Evolutionary conservation across 2,329 filamentous ascomycete species (phyloP).

Genomic region (Penicillium sp.): DNA sequence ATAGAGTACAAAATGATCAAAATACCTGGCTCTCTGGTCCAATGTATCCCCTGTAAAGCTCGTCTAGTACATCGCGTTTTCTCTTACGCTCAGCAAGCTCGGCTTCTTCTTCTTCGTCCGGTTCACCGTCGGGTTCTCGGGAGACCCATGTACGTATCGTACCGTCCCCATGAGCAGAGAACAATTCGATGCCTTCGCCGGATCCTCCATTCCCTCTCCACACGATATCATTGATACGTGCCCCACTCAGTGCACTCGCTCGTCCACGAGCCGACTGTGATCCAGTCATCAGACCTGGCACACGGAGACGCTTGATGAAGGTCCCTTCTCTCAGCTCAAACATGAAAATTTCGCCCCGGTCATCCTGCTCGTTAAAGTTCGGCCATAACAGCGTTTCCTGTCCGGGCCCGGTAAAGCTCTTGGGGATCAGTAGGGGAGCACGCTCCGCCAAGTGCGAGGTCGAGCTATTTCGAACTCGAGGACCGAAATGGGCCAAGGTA

Average conservation of each 20-base stretch:
- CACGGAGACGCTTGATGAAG: conserved; percentile 63
- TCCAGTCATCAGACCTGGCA: conserved; percentile 49
- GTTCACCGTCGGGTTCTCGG: conserved; percentile 45
- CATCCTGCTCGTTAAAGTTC: conserved; percentile 65
- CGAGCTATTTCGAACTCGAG: conserved; percentile 65
- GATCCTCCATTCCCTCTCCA: conserved; percentile 63
- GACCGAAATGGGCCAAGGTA: conserved; percentile 81
- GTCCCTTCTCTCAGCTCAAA: conserved; percentile 74
- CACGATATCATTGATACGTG: conserved; percentile 66
- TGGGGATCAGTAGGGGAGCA: conserved; percentile 59
- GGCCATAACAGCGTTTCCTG: conserved; percentile 72
- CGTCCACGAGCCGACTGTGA: conserved; percentile 35
- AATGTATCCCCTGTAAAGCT: conserved; percentile 73
- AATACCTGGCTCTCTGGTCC: conserved; percentile 20
- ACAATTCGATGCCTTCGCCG: conserved; percentile 60
- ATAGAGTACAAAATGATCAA: neutral
- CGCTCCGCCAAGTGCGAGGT: conserved; percentile 54
- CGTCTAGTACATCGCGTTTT: conserved; percentile 73
- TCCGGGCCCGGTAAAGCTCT: conserved; percentile 49
- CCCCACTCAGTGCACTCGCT: conserved; percentile 46
- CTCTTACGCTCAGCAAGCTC: conserved; percentile 50
- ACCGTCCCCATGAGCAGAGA: conserved; percentile 78
- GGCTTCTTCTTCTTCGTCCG: conserved; percentile 43
- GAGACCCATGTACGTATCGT: conserved; percentile 76
- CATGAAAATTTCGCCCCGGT: conserved; percentile 62